A percentile compares a stretch with the other conserved stretches of the same genome.
Conservation (phyloP, 805 yeast species). For the Candida succiphila region DNA sequence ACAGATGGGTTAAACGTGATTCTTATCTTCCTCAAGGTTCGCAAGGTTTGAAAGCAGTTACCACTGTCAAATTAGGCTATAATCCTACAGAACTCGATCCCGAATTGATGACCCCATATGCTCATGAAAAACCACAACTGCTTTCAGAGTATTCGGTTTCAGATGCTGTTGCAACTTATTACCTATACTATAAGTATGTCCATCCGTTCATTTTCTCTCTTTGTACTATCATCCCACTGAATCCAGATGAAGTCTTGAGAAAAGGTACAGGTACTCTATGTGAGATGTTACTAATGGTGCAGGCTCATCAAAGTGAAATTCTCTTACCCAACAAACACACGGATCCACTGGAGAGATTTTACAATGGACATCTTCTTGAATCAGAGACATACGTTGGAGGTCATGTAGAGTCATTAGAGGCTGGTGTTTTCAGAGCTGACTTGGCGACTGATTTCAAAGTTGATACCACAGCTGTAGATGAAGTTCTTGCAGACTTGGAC, state of each 20-base stretch:
- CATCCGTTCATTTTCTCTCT: conserved; percentile 95
- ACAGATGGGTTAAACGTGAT: conserved; percentile 96
- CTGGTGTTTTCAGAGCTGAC: conserved; percentile 95
- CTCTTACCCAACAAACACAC: conserved; percentile 87
- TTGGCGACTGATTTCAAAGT: conserved; percentile 64
- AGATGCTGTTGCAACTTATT: conserved; percentile 98
- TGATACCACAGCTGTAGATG: conserved; percentile 78
- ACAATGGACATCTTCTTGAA: conserved; percentile 87
- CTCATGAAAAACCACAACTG: conserved; percentile 85
- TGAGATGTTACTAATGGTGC: conserved; percentile 95
- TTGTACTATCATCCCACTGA: conserved; percentile 89
- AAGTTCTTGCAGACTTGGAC: conserved; percentile 61
- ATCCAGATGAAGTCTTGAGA: conserved; percentile 92
- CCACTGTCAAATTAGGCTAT: conserved; percentile 90
- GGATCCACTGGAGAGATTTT: conserved; percentile 91
- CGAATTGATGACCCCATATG: conserved; percentile 96
- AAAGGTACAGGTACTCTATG: conserved; percentile 98
- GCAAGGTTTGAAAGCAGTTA: conserved; percentile 96
- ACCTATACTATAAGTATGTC: conserved; percentile 90
- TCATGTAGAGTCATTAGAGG: conserved; percentile 94
- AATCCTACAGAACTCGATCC: conserved; percentile 97
- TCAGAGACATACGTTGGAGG: conserved; percentile 99
- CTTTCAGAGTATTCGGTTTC: conserved; percentile 96
- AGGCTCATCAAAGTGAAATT: conserved; percentile 73
- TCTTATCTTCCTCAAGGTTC: conserved; percentile 97